These are phyloP conservation scores for Akebia trifoliata DNA, from an alignment of 164 flowering plant species.

Conservation along the genomic window DNA sequence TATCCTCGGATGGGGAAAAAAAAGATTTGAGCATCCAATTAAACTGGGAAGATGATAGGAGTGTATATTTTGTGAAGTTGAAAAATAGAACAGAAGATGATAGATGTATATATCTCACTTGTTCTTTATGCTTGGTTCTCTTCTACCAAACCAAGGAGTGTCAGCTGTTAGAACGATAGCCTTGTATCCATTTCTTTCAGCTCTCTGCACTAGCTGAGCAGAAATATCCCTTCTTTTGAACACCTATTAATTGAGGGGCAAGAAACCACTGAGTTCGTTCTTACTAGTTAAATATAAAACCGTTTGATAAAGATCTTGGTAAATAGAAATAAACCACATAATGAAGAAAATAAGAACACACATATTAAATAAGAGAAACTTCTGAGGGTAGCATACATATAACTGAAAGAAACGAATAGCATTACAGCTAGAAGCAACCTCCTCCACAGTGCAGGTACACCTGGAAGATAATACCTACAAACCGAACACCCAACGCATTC, in stretches of 20 bases:
- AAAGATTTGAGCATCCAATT: neutral
- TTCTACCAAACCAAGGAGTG: constrained; percentile 68
- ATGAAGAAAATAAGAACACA: neutral
- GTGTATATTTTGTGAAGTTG: neutral
- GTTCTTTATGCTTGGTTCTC: constrained; percentile 79
- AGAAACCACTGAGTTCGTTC: neutral
- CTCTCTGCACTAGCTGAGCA: constrained; percentile 62
- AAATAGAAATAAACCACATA: neutral
- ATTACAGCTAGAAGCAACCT: constrained; percentile 74
- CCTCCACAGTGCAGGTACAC: constrained; percentile 65
- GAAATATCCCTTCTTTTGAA: constrained; percentile 63
- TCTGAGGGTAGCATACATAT: constrained; percentile 43
- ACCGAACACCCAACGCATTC: neutral
- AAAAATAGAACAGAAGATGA: neutral
- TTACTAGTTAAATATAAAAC: neutral
- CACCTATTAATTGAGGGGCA: constrained; percentile 33
- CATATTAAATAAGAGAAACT: neutral
- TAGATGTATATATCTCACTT: constrained; percentile 36
- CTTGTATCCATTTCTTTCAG: constrained; percentile 77
- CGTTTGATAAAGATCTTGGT: neutral
- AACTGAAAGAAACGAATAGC: constrained; percentile 73
- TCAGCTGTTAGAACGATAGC: constrained; percentile 77
- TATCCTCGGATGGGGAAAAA: neutral
- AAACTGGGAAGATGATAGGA: neutral
- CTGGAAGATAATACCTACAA: constrained; percentile 53